Percentiles rank a stretch among this genome's conserved stretches.
phyloP scores from a whole-genome alignment of 495 filamentous ascomycete genomes.

The Filosporella fistucella region DNA sequence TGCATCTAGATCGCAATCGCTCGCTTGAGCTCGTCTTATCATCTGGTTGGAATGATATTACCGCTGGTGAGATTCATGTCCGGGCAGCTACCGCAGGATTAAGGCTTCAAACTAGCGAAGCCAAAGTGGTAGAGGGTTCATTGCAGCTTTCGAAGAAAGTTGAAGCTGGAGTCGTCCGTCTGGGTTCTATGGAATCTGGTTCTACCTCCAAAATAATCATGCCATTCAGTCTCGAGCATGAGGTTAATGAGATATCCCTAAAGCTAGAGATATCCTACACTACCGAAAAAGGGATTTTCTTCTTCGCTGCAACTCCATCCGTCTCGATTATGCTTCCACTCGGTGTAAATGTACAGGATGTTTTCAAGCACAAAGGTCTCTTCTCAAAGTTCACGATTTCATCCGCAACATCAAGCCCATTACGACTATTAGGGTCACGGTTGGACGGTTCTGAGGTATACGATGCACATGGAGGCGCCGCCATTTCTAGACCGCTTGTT shows the following conservation, averaged over 20 bases:
- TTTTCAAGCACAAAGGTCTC: slow-evolving; percentile 78
- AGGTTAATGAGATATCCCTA: slow-evolving; percentile 65
- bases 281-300: slow-evolving; percentile 68
- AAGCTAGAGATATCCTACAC: slow-evolving; percentile 74
- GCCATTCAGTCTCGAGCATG: slow-evolving; percentile 82
- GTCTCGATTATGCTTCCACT: slow-evolving; percentile 71
- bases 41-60: slow-evolving; percentile 74
- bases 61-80: slow-evolving; percentile 63
- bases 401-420: slow-evolving; percentile 66
- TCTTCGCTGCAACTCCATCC: slow-evolving; percentile 59
- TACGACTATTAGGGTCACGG: slow-evolving; percentile 66
- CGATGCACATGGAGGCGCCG: slow-evolving; percentile 55
- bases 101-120: slow-evolving; percentile 71
- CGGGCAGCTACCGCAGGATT: slow-evolving; percentile 83
- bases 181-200: slow-evolving; percentile 47
- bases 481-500: slow-evolving; percentile 47
- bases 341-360: slow-evolving; percentile 94
- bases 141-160: slow-evolving; percentile 48
- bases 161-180: slow-evolving; percentile 63
- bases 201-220: slow-evolving; percentile 56
- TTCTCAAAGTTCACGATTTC: slow-evolving; percentile 89
- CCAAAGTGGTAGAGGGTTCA: slow-evolving; percentile 51
- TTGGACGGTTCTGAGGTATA: slow-evolving; percentile 68
- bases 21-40: slow-evolving; percentile 68
- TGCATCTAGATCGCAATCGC: slow-evolving; percentile 74